These are phyloP conservation scores for Tothia fuscella DNA, from an alignment of 2,329 filamentous ascomycete genomes.

Conservation along the genomic window DNA sequence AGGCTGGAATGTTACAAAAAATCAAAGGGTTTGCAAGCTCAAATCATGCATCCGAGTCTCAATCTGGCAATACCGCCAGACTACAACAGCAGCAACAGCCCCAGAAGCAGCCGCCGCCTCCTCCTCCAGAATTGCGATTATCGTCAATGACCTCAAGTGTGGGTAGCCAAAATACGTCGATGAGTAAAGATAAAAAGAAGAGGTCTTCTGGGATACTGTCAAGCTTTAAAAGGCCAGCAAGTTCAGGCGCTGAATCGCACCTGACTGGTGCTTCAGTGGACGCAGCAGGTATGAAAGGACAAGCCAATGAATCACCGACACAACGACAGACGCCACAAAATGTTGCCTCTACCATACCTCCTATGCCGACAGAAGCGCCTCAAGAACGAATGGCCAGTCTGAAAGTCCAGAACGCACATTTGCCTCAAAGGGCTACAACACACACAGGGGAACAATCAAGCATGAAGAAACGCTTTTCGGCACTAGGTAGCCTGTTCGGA, in stretches of 20 bases:
- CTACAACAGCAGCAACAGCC: no score
- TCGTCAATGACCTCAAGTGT: background rate
- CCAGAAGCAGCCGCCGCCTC: background rate
- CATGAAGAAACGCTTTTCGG: constrained; percentile 35
- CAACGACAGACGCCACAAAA: background rate
- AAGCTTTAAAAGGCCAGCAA: constrained; percentile 1
- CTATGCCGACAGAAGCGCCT: background rate
- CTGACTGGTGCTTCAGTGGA: background rate
- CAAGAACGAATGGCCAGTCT: background rate
- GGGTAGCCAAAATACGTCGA: background rate
- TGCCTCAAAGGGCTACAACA: constrained; percentile 6
- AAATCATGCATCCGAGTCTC: no score
- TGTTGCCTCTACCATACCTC: background rate
- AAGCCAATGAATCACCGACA: no score
- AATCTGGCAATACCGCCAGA: no score
- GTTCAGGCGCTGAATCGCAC: background rate
- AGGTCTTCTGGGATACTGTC: background rate
- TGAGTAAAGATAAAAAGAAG: constrained; percentile 2
- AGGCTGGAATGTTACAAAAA: no score
- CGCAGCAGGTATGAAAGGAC: no score
- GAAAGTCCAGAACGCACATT: background rate
- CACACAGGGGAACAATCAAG: background rate
- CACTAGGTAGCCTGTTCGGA: constrained; percentile 31
- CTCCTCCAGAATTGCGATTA: background rate
- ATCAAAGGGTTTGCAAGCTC: no score